phyloP scores from a whole-genome alignment of 1,139 yeast species.

The Pichia sp. region DNA sequence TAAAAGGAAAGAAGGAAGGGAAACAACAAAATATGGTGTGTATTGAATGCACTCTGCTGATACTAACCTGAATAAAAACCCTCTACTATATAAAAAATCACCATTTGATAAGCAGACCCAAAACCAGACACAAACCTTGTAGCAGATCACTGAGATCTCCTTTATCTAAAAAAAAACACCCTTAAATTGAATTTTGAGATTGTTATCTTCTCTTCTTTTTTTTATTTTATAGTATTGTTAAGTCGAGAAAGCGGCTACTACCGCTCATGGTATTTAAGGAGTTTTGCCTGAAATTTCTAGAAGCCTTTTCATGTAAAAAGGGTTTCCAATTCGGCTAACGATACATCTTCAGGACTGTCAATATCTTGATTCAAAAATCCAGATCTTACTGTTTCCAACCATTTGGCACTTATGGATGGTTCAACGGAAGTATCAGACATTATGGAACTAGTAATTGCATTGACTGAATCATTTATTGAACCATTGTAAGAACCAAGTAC shows the following conservation, averaged over 20 bases:
- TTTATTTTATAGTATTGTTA: background rate
- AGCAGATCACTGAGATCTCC: background rate
- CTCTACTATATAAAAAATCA: constrained; percentile 9
- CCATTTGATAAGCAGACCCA: constrained; percentile 11
- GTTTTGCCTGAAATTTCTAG: constrained; percentile 3
- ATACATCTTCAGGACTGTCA: constrained; percentile 70
- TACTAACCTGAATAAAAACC: constrained; percentile 1
- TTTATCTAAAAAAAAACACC: background rate
- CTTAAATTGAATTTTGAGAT: background rate
- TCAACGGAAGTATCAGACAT: constrained; percentile 33
- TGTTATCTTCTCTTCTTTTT: background rate
- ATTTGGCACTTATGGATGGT: constrained; percentile 46
- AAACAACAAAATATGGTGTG: constrained; percentile 2
- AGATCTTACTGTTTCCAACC: constrained; percentile 67
- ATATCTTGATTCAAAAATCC: constrained; percentile 74
- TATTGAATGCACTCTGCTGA: background rate
- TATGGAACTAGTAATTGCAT: constrained; percentile 31
- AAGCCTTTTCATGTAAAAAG: constrained; percentile 41
- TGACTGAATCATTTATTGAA: constrained; percentile 29
- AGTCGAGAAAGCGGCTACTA: background rate
- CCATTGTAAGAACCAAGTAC: constrained; percentile 51
- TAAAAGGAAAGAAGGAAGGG: constrained; percentile 3
- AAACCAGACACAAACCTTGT: constrained; percentile 10
- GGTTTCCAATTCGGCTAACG: constrained; percentile 68
- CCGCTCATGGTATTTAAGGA: constrained; percentile 8